These are phyloP conservation scores for Epichloe sp. DNA, from an alignment of 2,329 filamentous ascomycete genomes.

Conservation along the genomic window DNA sequence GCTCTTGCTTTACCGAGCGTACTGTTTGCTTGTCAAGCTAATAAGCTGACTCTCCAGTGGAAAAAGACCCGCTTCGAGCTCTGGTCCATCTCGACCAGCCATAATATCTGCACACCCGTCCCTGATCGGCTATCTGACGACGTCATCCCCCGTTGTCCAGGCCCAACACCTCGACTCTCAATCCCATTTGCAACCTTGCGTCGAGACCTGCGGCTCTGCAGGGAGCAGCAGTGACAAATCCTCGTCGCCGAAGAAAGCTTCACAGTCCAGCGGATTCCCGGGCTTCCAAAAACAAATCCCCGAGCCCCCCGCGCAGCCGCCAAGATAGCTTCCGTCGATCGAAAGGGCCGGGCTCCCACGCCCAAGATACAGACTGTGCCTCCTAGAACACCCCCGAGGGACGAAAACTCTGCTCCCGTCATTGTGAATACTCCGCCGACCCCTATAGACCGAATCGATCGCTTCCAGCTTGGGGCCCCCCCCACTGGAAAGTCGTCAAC, in stretches of 20 bases:
- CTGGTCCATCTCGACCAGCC: conserved; percentile 15
- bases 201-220: conserved; percentile 31
- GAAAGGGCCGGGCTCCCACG: conserved; percentile 14
- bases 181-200: conserved; percentile 21
- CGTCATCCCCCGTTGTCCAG: conserved; percentile 55
- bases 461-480: conserved; percentile 9
- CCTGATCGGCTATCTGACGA: conserved; percentile 54
- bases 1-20: neutral
- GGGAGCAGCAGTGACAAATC: conserved; percentile 51
- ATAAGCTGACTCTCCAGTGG: neutral
- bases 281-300: conserved; percentile 8
- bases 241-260: neutral
- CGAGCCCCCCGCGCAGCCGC: conserved; percentile 17
- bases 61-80: conserved; percentile 10
- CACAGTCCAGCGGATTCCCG: neutral
- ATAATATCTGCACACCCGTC: conserved; percentile 43
- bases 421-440: conserved; percentile 58
- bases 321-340: conserved; percentile 16
- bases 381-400: conserved; percentile 36
- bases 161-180: conserved; percentile 31
- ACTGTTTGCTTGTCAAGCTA: neutral
- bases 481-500: conserved; percentile 17
- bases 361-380: conserved; percentile 20
- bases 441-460: conserved; percentile 32
- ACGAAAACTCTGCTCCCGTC: conserved; percentile 32